A percentile compares a stretch with the other conserved stretches of the same genome.
phyloP scores from a whole-genome alignment of 2,329 filamentous ascomycete genomes.

The Arachnomyces sp. region DNA sequence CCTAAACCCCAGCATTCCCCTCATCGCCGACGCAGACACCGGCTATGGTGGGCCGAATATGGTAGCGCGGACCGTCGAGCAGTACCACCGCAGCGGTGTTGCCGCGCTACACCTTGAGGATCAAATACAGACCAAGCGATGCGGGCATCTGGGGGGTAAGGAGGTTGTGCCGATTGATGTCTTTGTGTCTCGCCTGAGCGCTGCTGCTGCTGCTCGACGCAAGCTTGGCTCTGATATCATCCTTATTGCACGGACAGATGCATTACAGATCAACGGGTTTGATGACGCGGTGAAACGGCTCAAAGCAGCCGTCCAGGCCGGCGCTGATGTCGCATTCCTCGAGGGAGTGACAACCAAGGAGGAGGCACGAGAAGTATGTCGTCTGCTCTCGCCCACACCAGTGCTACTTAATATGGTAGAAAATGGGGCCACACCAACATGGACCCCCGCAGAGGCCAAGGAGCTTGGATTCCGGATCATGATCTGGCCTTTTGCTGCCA shows the following conservation, averaged over 20 bases:
- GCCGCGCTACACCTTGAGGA: conserved; percentile 53
- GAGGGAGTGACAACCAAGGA: conserved; percentile 24
- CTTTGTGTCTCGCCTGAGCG: conserved; percentile 31
- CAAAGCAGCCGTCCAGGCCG: conserved; percentile 20
- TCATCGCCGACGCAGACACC: conserved; percentile 50
- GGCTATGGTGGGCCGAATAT: conserved; percentile 47
- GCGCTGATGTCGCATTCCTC: conserved; percentile 26
- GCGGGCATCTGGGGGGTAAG: conserved; percentile 35
- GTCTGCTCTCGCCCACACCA: conserved; percentile 21
- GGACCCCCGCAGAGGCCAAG: conserved; percentile 21
- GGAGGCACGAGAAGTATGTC: conserved; percentile 17
- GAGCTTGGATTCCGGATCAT: conserved; percentile 28
- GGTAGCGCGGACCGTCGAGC: conserved; percentile 42
- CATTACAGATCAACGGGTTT: conserved; percentile 31
- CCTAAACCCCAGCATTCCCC: conserved; percentile 41
- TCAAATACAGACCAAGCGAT: conserved; percentile 42
- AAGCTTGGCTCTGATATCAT: conserved; percentile 34
- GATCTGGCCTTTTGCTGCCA: conserved; percentile 24
- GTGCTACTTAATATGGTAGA: conserved; percentile 30
- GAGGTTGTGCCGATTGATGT: conserved; percentile 29
- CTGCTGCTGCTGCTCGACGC: conserved; percentile 28
- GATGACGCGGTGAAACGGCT: conserved; percentile 28
- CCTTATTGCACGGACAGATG: conserved; percentile 39
- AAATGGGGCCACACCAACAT: conserved; percentile 24
- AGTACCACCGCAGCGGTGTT: conserved; percentile 47